phyloP scores from a whole-genome alignment of 495 filamentous ascomycete species.

The Annulohypoxylon moriforme region DNA sequence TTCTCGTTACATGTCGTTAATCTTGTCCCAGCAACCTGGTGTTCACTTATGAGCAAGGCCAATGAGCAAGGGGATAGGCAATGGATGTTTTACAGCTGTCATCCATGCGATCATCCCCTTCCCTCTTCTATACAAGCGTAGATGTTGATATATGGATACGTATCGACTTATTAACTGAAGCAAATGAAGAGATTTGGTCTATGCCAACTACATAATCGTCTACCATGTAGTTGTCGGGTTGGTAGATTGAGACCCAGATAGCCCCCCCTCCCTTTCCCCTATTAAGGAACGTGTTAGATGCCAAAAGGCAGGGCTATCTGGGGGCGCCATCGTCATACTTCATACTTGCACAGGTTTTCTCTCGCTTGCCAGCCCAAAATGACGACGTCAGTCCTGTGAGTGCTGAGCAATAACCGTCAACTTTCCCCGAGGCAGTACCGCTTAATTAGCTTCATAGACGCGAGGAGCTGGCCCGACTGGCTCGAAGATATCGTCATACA shows the following conservation, averaged over 20 bases:
- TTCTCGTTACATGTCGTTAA: conserved; percentile 2
- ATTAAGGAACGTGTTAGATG: conserved; percentile 32
- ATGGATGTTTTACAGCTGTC: conserved; percentile 21
- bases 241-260: conserved; percentile 35
- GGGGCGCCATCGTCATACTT: conserved; percentile 39
- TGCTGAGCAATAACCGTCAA: conserved; percentile 32
- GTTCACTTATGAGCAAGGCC: conserved; percentile 8
- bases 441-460: conserved; percentile 42
- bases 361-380: conserved; percentile 30
- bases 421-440: conserved; percentile 41
- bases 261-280: conserved; percentile 17
- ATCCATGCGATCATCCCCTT: background rate
- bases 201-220: conserved; percentile 26
- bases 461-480: conserved; percentile 45
- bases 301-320: conserved; percentile 25
- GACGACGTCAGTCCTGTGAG: conserved; percentile 43
- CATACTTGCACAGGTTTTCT: conserved; percentile 40
- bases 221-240: conserved; percentile 29
- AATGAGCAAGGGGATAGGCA: background rate
- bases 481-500: conserved; percentile 48
- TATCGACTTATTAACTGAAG: background rate
- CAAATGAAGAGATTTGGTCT: conserved; percentile 15
- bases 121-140: conserved; percentile 5
- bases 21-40: conserved; percentile 1
- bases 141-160: background rate